phyloP scores from a whole-genome alignment of 2,329 filamentous ascomycete genomes.

The Stenocarpella maydis region DNA sequence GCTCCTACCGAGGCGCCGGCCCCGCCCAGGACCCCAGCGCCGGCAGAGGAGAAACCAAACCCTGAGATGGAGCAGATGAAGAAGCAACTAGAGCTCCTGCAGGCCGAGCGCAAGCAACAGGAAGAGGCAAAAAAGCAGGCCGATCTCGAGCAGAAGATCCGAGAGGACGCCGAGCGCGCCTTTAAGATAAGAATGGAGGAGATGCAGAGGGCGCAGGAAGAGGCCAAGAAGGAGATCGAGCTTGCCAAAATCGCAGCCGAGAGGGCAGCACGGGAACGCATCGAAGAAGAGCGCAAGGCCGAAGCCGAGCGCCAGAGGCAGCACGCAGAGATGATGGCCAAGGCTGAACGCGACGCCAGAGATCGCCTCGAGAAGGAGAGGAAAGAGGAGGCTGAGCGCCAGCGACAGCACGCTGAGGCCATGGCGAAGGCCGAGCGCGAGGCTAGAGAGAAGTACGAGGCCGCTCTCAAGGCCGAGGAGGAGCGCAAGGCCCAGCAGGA shows the following conservation, averaged over 20 bases:
- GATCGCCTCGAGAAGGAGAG: slow-evolving; percentile 45
- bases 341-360: slow-evolving; percentile 46
- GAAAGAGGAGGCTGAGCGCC: slow-evolving; percentile 52
- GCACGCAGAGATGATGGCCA: slow-evolving; percentile 46
- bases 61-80: slow-evolving; percentile 69
- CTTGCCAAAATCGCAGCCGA: slow-evolving; percentile 57
- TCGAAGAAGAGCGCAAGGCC: slow-evolving; percentile 49
- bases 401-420: slow-evolving; percentile 54
- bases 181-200: slow-evolving; percentile 48
- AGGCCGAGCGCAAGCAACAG: slow-evolving; percentile 54
- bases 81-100: slow-evolving; percentile 62
- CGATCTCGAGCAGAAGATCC: slow-evolving; percentile 54
- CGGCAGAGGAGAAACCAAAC: slow-evolving; percentile 49
- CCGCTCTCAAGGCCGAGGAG: slow-evolving; percentile 48
- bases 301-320: slow-evolving; percentile 46
- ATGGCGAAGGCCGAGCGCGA: slow-evolving; percentile 55
- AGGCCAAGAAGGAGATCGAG: slow-evolving; percentile 57
- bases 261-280: slow-evolving; percentile 49
- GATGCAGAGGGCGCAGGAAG: slow-evolving; percentile 52
- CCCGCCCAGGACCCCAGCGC: slow-evolving; percentile 51
- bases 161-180: slow-evolving; percentile 55
- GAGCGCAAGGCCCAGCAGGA: slow-evolving; percentile 48
- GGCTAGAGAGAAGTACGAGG: slow-evolving; percentile 50
- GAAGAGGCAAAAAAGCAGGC: slow-evolving; percentile 55
- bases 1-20: slow-evolving; percentile 54